Evolutionary conservation across 371 early-diverging fungal species (phyloP).

Genomic region (Mycotypha africana): DNA sequence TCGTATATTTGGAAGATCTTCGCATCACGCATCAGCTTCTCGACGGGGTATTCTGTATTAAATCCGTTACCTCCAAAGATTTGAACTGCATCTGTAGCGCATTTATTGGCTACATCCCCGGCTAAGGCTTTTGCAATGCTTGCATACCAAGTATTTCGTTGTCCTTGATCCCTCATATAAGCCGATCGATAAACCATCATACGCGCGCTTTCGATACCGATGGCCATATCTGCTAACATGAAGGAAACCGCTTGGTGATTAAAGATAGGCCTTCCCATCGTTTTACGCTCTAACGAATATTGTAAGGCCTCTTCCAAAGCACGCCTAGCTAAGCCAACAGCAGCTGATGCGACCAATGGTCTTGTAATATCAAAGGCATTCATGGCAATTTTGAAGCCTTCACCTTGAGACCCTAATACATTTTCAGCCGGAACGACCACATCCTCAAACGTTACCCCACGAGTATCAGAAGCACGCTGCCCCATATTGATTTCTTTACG

Average conservation of each 20-base stretch:
- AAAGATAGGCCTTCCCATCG: slow-evolving; percentile 90
- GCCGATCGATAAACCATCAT: slow-evolving; percentile 82
- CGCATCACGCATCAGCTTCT: slow-evolving; percentile 89
- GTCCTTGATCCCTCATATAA: slow-evolving; percentile 81
- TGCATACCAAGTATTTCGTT: slow-evolving; percentile 90
- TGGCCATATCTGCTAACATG: slow-evolving; percentile 97
- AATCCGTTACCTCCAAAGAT: slow-evolving; percentile 96
- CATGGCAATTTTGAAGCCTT: slow-evolving; percentile 97
- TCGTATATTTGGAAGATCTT: slow-evolving; percentile 97
- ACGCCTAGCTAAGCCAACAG: slow-evolving; percentile 89
- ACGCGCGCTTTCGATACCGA: slow-evolving; percentile 84
- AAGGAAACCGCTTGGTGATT: slow-evolving; percentile 92
- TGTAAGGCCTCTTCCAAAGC: slow-evolving; percentile 93
- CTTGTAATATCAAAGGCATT: slow-evolving; percentile 95
- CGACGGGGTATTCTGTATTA: slow-evolving; percentile 85
- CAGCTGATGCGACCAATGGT: slow-evolving; percentile 88
- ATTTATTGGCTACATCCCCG: slow-evolving; percentile 93
- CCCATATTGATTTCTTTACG: slow-evolving; percentile 98
- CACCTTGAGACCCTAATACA: slow-evolving; percentile 63
- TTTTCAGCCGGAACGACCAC: slow-evolving; percentile 91
- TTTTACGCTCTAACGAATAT: slow-evolving; percentile 90
- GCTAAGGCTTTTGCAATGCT: slow-evolving; percentile 93
- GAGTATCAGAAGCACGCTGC: slow-evolving; percentile 90
- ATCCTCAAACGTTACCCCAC: slow-evolving; percentile 94
- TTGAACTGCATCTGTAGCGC: slow-evolving; percentile 94